Evolutionary conservation across 805 yeast species (phyloP).

Genomic region (Metschnikowia lunata): DNA sequence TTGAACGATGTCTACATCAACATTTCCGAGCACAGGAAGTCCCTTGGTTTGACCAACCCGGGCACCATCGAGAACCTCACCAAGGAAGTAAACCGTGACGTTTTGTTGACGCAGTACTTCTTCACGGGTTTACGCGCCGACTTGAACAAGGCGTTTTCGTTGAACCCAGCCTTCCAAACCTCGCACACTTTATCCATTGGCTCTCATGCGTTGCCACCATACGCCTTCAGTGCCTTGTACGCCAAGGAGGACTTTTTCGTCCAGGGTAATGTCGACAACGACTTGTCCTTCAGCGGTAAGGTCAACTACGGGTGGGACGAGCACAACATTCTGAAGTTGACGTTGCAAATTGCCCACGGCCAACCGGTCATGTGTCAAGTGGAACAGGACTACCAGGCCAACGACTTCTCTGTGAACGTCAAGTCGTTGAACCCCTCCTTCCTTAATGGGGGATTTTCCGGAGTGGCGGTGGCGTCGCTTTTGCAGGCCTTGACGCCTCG

Average conservation of each 20-base stretch:
- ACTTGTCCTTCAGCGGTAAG: slow-evolving; percentile 80
- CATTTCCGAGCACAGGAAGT: slow-evolving; percentile 71
- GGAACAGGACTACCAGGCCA: slow-evolving; percentile 92
- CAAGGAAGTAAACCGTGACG: slow-evolving; percentile 92
- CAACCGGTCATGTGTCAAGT: slow-evolving; percentile 93
- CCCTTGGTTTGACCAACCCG: slow-evolving; percentile 82
- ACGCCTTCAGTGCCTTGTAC: slow-evolving; percentile 84
- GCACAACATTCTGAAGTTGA: slow-evolving; percentile 71
- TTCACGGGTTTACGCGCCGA: slow-evolving; percentile 97
- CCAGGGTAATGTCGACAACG: slow-evolving; percentile 91
- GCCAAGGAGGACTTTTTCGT: slow-evolving; percentile 81
- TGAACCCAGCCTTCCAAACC: slow-evolving; percentile 95
- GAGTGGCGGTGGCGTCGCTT: slow-evolving; percentile 88
- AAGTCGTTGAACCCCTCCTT: slow-evolving; percentile 88
- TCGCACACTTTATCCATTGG: slow-evolving; percentile 92
- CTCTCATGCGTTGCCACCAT: slow-evolving; percentile 78
- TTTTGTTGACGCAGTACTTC: slow-evolving; percentile 80
- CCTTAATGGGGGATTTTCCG: slow-evolving; percentile 71
- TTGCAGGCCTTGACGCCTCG: slow-evolving; percentile 84
- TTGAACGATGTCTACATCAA: slow-evolving; percentile 70
- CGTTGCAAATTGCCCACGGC: slow-evolving; percentile 80
- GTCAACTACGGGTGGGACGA: slow-evolving; percentile 87
- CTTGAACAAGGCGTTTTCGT: slow-evolving; percentile 81
- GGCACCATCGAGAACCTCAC: slow-evolving; percentile 91
- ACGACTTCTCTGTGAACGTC: slow-evolving; percentile 82